Evolutionary conservation across 2,329 filamentous ascomycete species (phyloP).

Genomic region (Bipolaris sorokiniana): DNA sequence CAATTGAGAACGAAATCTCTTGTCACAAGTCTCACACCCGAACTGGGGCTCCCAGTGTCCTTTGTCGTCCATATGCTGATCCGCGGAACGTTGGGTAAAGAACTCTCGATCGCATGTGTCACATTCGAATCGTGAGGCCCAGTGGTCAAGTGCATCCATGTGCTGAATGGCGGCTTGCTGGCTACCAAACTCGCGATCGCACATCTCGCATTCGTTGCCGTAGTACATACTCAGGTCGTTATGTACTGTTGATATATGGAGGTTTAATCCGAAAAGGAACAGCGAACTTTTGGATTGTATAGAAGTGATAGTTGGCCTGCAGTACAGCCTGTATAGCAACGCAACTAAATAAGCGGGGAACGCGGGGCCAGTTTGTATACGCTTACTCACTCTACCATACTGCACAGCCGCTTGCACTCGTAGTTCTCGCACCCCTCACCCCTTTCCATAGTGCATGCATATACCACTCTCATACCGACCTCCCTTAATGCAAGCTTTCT

Average conservation of each 20-base stretch:
- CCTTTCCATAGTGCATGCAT: background rate
- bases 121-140: slow-evolving; percentile 17
- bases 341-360: background rate
- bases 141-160: slow-evolving; percentile 15
- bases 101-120: slow-evolving; percentile 19
- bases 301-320: background rate
- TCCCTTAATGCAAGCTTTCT: background rate
- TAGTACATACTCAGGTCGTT: slow-evolving; percentile 2
- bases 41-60: slow-evolving; percentile 4
- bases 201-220: slow-evolving; percentile 19
- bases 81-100: slow-evolving; percentile 3
- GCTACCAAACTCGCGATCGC: slow-evolving; percentile 15
- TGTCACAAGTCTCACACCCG: slow-evolving; percentile 5
- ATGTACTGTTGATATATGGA: background rate
- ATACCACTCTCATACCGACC: background rate
- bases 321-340: background rate
- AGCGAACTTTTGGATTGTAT: background rate
- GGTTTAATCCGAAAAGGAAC: background rate
- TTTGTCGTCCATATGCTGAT: slow-evolving; percentile 4
- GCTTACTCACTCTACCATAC: no score
- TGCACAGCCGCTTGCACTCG: background rate
- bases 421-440: background rate
- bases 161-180: slow-evolving; percentile 11
- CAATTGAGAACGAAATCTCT: background rate
- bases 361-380: background rate